phyloP scores from a whole-genome alignment of 1,284 basidiomycete species.

The Cutaneotrichosporon daszewskae region DNA sequence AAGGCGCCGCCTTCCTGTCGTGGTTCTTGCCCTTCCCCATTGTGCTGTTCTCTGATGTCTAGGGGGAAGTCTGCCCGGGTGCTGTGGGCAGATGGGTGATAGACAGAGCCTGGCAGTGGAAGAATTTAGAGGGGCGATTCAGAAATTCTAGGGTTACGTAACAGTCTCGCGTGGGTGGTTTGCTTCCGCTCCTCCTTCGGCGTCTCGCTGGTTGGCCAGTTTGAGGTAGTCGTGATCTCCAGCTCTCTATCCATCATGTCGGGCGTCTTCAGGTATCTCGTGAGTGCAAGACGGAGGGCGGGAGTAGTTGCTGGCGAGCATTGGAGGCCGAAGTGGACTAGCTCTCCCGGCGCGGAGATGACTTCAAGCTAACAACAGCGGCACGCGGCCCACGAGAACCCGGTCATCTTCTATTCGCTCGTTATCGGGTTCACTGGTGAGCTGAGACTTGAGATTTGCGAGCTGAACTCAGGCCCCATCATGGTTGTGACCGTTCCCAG shows the following conservation, averaged over 20 bases:
- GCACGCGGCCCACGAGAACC: conserved; percentile 84
- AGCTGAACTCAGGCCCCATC: conserved; percentile 58
- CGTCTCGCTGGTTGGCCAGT: no score
- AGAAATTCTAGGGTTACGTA: conserved; percentile 10
- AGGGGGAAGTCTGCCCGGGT: no score
- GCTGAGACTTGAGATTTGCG: conserved; percentile 4
- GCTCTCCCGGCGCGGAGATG: background rate
- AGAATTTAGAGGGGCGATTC: conserved; percentile 2
- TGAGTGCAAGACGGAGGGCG: background rate
- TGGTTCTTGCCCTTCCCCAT: conserved; percentile 50
- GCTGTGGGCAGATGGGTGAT: conserved; percentile 1
- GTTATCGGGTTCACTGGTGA: conserved; percentile 57
- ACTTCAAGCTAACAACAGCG: conserved; percentile 49
- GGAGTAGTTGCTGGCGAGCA: background rate
- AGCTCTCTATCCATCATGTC: conserved; percentile 21
- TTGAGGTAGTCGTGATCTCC: conserved; percentile 1
- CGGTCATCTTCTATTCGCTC: conserved; percentile 84
- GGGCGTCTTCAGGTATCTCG: conserved; percentile 30
- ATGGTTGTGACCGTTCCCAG: conserved; percentile 72
- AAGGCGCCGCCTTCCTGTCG: conserved; percentile 34
- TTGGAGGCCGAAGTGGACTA: background rate
- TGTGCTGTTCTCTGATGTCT: no score
- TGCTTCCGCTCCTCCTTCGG: background rate
- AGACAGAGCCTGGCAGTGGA: background rate
- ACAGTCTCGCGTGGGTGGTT: background rate